These are phyloP conservation scores for Aspergillus ellipticus DNA, from an alignment of 495 filamentous ascomycete species.

Conservation along the genomic window DNA sequence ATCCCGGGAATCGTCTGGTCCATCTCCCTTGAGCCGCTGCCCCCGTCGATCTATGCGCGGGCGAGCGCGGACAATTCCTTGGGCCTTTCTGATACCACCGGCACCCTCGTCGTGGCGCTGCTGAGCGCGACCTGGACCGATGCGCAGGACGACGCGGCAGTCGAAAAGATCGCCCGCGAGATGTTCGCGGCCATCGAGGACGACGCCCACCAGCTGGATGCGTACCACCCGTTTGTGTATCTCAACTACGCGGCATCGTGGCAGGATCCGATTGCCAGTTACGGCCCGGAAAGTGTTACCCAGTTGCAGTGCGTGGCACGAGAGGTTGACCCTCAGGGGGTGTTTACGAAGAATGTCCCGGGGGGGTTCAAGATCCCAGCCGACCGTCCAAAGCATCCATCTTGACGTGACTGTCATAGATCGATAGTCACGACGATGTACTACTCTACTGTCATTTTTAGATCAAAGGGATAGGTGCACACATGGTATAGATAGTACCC, in stretches of 20 bases:
- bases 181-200: slow-evolving; percentile 14
- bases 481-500: too few relatives aligned
- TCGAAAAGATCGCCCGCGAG: slow-evolving; percentile 8
- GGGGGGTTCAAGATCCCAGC: slow-evolving; percentile 11
- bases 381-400: too few relatives aligned
- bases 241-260: slow-evolving; percentile 26
- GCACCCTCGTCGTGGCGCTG: slow-evolving; percentile 14
- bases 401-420: too few relatives aligned
- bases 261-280: slow-evolving; percentile 35
- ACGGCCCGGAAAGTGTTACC: slow-evolving; percentile 33
- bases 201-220: slow-evolving; percentile 10
- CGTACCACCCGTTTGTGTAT: slow-evolving; percentile 22
- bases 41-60: slow-evolving; percentile 18
- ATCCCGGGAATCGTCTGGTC: slow-evolving; percentile 19
- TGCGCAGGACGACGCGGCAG: slow-evolving; percentile 16
- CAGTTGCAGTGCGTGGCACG: slow-evolving; percentile 24
- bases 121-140: slow-evolving; percentile 18
- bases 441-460: too few relatives aligned
- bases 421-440: too few relatives aligned
- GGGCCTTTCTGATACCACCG: slow-evolving; percentile 10
- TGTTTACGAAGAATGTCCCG: slow-evolving; percentile 8
- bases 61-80: slow-evolving; percentile 14
- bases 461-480: too few relatives aligned
- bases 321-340: slow-evolving; percentile 39
- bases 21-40: slow-evolving; percentile 24